Evolutionary conservation across 176 grass and related monocot species (phyloP).

Genomic region (Canna indica): DNA sequence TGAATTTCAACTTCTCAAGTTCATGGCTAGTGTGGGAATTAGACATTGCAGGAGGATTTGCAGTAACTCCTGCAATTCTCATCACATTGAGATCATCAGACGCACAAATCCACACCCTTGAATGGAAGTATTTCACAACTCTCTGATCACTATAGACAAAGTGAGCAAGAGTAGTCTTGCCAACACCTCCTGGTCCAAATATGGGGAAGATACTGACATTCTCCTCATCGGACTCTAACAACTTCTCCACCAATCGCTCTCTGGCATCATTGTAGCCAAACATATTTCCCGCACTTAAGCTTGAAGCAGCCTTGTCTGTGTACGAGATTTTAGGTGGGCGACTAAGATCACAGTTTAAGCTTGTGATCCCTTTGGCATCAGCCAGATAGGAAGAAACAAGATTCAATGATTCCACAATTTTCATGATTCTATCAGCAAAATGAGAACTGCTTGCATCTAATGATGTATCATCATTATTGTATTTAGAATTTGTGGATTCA

Average conservation of each 20-base stretch:
- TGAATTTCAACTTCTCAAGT: neutral
- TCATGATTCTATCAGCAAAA: neutral
- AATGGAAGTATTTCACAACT: neutral
- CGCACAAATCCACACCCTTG: neutral
- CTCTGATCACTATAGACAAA: neutral
- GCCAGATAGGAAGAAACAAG: neutral
- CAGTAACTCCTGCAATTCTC: neutral
- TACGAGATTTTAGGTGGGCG: neutral
- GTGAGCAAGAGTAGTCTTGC: slow-evolving; percentile 3
- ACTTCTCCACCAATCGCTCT: neutral
- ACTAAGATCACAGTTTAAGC: neutral
- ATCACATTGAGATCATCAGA: neutral
- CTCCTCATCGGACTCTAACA: neutral
- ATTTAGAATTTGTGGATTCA: too few species aligned
- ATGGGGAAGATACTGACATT: neutral
- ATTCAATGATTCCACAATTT: neutral
- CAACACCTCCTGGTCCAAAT: neutral
- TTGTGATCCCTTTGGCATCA: neutral
- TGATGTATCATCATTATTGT: too few species aligned
- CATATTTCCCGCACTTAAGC: neutral
- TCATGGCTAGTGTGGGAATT: neutral
- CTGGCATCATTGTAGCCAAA: neutral
- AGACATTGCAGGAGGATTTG: neutral
- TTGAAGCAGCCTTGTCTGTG: neutral
- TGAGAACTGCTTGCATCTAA: too few species aligned